Base-by-base conservation (phyloP, 306 rosid genomes). In the Dicorynia guianensis region DNA sequence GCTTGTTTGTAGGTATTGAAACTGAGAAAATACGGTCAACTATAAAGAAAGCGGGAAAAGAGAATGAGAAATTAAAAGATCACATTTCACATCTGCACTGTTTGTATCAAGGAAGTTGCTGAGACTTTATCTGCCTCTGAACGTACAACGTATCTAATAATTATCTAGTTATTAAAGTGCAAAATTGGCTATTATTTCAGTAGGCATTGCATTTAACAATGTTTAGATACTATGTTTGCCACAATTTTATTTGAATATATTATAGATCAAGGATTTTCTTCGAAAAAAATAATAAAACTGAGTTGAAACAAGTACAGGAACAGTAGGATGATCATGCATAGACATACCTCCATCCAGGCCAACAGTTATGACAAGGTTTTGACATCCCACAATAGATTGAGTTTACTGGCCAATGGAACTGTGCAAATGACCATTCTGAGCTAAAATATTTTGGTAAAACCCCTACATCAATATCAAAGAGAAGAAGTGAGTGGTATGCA, bases 351-450 rank as follows among this genome's bases (percentile, higher is more conserved):
- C 99, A 90, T 95, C 88, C 88, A 90, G 78, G 76, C 99, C 97
- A 72, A 82, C 89, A 53, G 90, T 76, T 58, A 95, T 64, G 66
- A 92, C 72, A 11, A 83, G 67, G 84, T 92, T 92, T 69, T 84
- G 93, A 67, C 93, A 80, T 79, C 99, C 91, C 56, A 90, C 94
- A 69, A 92, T 90, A 76, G 78, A 92, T 67, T 39, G 92, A 80
- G 71, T 74, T 87, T 71, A 86, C 97, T 49, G 96, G 93, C 75
- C 90, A 81, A 83, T 63, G 99, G 87, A 90, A 89, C 83, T 59
- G 96, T 15, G 99, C 93, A 86, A 95, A 90, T 74, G 99, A 95
- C 99, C 99, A 90, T 80, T 95, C 99, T 14, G 97, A 95, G 88
- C 99, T 95, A 75, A 95, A 95, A 80, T 95, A 95, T 87, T 91